Conservation (phyloP, 345 rosid genomes). For the Mallotus nudiflorus region DNA sequence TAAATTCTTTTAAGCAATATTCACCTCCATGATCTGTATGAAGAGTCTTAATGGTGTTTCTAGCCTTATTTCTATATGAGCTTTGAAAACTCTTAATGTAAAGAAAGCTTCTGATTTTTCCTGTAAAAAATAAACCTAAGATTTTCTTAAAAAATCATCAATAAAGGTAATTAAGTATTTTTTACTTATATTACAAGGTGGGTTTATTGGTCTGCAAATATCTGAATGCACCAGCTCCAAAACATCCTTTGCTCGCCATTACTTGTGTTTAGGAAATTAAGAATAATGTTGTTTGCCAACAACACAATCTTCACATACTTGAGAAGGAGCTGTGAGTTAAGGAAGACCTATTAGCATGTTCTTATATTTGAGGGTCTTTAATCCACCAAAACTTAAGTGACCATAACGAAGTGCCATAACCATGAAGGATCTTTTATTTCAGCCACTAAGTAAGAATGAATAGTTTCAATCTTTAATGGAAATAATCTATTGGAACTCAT, state of each 20-base stretch:
- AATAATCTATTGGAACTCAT: not conserved
- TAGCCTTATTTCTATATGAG: not conserved
- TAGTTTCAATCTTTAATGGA: not conserved
- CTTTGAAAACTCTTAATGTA: conserved; percentile 1
- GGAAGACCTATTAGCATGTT: not conserved
- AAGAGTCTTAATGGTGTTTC: not conserved
- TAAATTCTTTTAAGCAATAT: too few species aligned
- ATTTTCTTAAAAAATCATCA: conserved; percentile 2
- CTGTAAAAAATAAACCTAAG: too few species aligned
- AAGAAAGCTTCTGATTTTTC: too few species aligned
- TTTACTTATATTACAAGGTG: not conserved
- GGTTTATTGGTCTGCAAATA: not conserved
- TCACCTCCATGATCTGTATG: not conserved
- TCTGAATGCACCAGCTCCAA: not conserved
- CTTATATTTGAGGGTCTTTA: not conserved
- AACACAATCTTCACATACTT: too few species aligned
- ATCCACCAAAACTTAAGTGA: not conserved
- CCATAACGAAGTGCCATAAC: not conserved
- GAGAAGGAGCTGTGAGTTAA: not conserved
- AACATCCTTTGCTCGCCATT: not conserved
- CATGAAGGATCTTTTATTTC: too few species aligned
- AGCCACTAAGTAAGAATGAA: not conserved
- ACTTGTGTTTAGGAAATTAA: too few species aligned
- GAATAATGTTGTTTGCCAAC: conserved; percentile 1
- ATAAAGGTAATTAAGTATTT: not conserved